These are phyloP conservation scores for Fusarium penzigii DNA, from an alignment of 2,329 filamentous ascomycete genomes.

Conservation along the genomic window DNA sequence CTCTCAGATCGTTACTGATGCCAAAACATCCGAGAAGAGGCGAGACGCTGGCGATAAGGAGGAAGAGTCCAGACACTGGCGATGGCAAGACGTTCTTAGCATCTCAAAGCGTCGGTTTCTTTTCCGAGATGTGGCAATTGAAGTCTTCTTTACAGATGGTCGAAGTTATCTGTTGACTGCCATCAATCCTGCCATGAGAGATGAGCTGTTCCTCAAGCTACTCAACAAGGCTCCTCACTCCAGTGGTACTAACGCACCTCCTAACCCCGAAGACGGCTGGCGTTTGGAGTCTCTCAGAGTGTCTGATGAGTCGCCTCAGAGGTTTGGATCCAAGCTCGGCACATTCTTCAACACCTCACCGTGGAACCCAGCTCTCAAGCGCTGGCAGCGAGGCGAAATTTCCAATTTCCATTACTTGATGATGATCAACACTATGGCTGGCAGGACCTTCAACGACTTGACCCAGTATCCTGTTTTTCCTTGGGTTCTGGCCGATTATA, in stretches of 20 bases:
- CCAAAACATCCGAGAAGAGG: conserved; percentile 61
- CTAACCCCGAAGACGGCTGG: conserved; percentile 87
- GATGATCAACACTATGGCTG: conserved; percentile 97
- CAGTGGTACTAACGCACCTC: conserved; percentile 65
- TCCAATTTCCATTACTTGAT: conserved; percentile 99
- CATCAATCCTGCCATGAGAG: conserved; percentile 70
- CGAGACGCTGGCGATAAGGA: conserved; percentile 58
- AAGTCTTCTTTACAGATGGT: conserved; percentile 96
- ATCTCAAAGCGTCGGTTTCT: conserved; percentile 94
- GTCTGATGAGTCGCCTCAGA: conserved; percentile 58
- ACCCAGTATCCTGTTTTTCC: conserved; percentile 98
- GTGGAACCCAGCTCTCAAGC: conserved; percentile 81
- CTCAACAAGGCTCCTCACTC: conserved; percentile 79
- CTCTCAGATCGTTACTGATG: conserved; percentile 83
- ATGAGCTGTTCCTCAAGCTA: conserved; percentile 79
- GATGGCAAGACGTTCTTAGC: conserved; percentile 91
- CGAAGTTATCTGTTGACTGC: conserved; percentile 91
- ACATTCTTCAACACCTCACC: conserved; percentile 85
- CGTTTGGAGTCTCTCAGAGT: conserved; percentile 81
- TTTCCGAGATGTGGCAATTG: conserved; percentile 93
- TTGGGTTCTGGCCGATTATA: conserved; percentile 95
- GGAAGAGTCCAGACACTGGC: conserved; percentile 87
- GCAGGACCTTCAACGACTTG: conserved; percentile 94
- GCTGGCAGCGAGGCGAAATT: conserved; percentile 91
- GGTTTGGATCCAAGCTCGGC: conserved; percentile 83